Percentiles rank a stretch among this genome's conserved stretches.
These are phyloP conservation scores for Mycena sp. DNA, from an alignment of 1,284 basidiomycete species.

Conservation along the genomic window DNA sequence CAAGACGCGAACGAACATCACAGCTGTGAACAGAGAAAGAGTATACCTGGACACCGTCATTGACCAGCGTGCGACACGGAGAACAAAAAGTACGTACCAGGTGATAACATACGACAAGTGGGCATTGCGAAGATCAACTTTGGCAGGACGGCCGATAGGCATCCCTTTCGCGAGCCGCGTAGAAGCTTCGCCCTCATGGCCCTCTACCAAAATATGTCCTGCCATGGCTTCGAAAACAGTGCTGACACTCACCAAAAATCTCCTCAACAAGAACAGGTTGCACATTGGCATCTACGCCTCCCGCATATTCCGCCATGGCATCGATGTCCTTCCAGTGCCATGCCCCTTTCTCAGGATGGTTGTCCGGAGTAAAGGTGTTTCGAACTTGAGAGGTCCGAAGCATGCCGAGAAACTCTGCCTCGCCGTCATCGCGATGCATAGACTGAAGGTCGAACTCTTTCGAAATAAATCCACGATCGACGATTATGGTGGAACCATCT, in stretches of 20 bases:
- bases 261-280: conserved; percentile 90
- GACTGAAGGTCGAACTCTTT: conserved; percentile 59
- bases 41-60: conserved; percentile 63
- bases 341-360: conserved; percentile 79
- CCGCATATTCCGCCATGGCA: conserved; percentile 84
- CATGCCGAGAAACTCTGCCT: conserved; percentile 81
- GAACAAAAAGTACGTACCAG: conserved; percentile 66
- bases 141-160: conserved; percentile 87
- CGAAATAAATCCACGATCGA: conserved; percentile 93
- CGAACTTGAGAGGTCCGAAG: conserved; percentile 73
- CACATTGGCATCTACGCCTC: conserved; percentile 72
- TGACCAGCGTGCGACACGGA: conserved; percentile 10
- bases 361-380: conserved; percentile 90
- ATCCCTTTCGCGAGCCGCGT: conserved; percentile 75
- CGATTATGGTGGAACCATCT: conserved; percentile 82
- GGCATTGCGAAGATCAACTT: conserved; percentile 92
- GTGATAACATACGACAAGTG: conserved; percentile 97
- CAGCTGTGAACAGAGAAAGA: conserved; percentile 71
- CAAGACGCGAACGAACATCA: conserved; percentile 70
- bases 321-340: conserved; percentile 95
- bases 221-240: not conserved
- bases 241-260: conserved; percentile 74
- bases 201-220: conserved; percentile 61
- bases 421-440: conserved; percentile 52
- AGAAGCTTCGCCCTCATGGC: conserved; percentile 77